Evolutionary conservation across 2,329 filamentous ascomycete species (phyloP), one percentile per base, ranked within the genome.

Genomic region (Diaporthe capsici): DNA sequence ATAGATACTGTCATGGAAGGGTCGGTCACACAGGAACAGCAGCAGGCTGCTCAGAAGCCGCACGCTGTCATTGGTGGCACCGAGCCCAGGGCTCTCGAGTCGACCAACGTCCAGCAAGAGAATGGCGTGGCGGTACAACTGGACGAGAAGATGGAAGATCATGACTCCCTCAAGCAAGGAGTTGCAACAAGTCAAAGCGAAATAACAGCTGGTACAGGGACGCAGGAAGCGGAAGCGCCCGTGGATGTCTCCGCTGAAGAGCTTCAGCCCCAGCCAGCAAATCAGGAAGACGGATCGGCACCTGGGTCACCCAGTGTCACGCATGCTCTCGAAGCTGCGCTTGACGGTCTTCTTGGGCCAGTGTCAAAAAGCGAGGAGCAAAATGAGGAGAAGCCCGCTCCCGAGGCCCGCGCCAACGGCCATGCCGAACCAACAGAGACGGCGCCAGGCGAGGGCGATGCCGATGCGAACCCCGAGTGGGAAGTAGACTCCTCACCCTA

Each of bases 401-500:
- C 44, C 44, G 57, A 73, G 31, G 49, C 34, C 25, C 34, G 8
- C n/a, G 13, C 1, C 34, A 53, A 55, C n/a, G 65, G 65, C 4
- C 53, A 61, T 47, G 72, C 28, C 9, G 55, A 70, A 12, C 34
- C 71, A 22, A 25, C 63, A 9, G 74, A 44, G 42, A 34, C 34
- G 25, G 53, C 71, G 31, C 37, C 34, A 2, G 71, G 17, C 13
- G 61, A 71, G 34, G 63, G 47, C 20, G 65, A 37, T 9, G 71
- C 63, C 17, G 78, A 78, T 37, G 78, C 76, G 22, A 87, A 93
- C 60, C 92, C 94, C 4, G 96, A 98, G 83, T 98, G 95, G 94
- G 95, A 98, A 81, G 86, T 89, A 10, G 94, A 96, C 80, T 95
- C 94, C 1, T 94, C 93, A 0, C 94, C 94, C 0, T 94, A 94